Evolutionary conservation across 768 basidiomycete species (phyloP).

Genomic region (Pisolithus sp.): DNA sequence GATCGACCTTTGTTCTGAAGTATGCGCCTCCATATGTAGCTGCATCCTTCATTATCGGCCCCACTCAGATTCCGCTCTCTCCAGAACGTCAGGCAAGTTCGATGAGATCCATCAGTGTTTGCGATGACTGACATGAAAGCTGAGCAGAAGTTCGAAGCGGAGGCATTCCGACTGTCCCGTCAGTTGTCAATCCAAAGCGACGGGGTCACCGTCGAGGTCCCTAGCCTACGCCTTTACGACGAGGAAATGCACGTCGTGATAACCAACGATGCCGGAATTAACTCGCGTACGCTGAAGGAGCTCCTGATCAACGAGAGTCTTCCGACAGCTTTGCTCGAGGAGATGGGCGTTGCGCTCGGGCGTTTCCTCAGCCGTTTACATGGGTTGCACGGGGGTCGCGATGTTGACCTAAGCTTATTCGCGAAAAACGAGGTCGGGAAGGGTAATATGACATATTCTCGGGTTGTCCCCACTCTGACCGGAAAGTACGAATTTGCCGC

Average conservation of each 20-base stretch:
- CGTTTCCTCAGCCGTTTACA: slow-evolving; percentile 50
- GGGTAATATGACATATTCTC: slow-evolving; percentile 38
- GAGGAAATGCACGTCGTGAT: slow-evolving; percentile 43
- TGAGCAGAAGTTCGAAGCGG: slow-evolving; percentile 40
- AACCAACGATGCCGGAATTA: slow-evolving; percentile 55
- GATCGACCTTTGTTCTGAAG: slow-evolving; percentile 49
- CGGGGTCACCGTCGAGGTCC: slow-evolving; percentile 41
- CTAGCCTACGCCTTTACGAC: slow-evolving; percentile 46
- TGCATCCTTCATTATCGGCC: neutral
- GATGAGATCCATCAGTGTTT: neutral
- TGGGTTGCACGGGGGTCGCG: slow-evolving; percentile 33
- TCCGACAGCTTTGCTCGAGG: slow-evolving; percentile 24
- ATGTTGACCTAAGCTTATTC: slow-evolving; percentile 31
- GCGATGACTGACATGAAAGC: slow-evolving; percentile 8
- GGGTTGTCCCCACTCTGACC: slow-evolving; percentile 33
- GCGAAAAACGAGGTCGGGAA: slow-evolving; percentile 36
- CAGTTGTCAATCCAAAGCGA: slow-evolving; percentile 24
- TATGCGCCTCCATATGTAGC: slow-evolving; percentile 45
- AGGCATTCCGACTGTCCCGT: slow-evolving; percentile 42
- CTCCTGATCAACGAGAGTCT: slow-evolving; percentile 31
- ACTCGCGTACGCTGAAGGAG: slow-evolving; percentile 33
- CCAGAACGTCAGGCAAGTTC: slow-evolving; percentile 47
- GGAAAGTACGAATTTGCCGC: slow-evolving; percentile 27
- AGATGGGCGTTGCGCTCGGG: slow-evolving; percentile 50
- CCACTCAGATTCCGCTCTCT: slow-evolving; percentile 25